Percentiles rank a stretch among this genome's conserved stretches.
Evolutionary conservation across 768 basidiomycete species (phyloP).

Genomic region (Gautieria morchelliformis): DNA sequence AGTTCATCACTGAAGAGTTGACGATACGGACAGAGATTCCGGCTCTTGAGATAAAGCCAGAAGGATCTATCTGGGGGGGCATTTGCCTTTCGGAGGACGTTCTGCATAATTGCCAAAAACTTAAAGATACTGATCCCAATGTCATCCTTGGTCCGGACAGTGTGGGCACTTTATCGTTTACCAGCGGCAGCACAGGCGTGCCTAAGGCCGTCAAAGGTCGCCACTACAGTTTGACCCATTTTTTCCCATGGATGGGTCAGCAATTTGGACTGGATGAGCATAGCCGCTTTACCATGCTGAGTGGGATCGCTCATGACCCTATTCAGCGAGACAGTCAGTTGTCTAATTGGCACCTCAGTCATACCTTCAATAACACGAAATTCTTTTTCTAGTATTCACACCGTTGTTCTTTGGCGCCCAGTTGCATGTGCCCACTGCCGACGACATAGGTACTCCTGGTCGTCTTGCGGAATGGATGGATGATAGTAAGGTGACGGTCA

Average conservation of each 20-base stretch:
- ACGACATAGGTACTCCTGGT: constrained; percentile 95
- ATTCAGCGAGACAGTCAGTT: constrained; percentile 95
- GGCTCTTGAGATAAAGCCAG: constrained; percentile 63
- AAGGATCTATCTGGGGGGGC: constrained; percentile 63
- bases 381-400: constrained; percentile 69
- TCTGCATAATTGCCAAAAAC: constrained; percentile 33
- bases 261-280: constrained; percentile 63
- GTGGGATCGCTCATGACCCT: constrained; percentile 97
- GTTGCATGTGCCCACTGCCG: constrained; percentile 90
- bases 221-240: constrained; percentile 94
- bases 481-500: constrained; percentile 80
- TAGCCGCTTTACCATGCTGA: constrained; percentile 95
- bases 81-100: constrained; percentile 40
- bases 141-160: constrained; percentile 91
- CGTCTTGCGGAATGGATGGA: constrained; percentile 99
- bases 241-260: constrained; percentile 99
- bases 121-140: constrained; percentile 66
- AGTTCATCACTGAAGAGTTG: constrained; percentile 70
- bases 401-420: constrained; percentile 95
- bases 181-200: constrained; percentile 94
- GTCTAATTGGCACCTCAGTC: background rate
- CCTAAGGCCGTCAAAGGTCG: constrained; percentile 96
- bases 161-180: constrained; percentile 90
- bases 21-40: constrained; percentile 87
- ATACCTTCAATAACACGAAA: constrained; percentile 4